Evolutionary conservation across 2,329 filamentous ascomycete genomes (phyloP).

Genomic region (Ceratocystis destructans): DNA sequence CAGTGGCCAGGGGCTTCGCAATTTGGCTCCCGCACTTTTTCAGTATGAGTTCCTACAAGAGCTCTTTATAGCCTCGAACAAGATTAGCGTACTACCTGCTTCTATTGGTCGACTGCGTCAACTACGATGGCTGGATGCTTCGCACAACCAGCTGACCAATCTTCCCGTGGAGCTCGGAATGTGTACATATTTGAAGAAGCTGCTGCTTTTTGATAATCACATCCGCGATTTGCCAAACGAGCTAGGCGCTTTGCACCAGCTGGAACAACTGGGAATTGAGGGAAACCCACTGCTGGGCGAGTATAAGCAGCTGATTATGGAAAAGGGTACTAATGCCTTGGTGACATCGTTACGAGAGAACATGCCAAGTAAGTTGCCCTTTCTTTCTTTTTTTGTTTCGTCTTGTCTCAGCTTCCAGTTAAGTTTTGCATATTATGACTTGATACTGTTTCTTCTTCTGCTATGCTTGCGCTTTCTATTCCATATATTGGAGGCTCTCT

Average conservation of each 20-base stretch:
- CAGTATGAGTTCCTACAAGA: slow-evolving; percentile 79
- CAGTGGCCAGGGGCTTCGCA: slow-evolving; percentile 85
- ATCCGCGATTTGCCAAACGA: slow-evolving; percentile 72
- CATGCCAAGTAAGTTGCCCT: slow-evolving; percentile 55
- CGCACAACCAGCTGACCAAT: slow-evolving; percentile 69
- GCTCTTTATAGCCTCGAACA: slow-evolving; percentile 88
- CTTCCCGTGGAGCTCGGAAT: slow-evolving; percentile 89
- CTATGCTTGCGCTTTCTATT: not conserved
- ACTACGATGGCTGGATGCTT: slow-evolving; percentile 72
- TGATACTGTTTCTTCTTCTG: not conserved
- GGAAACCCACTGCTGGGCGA: slow-evolving; percentile 72
- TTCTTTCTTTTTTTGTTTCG: not conserved
- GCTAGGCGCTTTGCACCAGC: slow-evolving; percentile 72
- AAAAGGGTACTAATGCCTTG: slow-evolving; percentile 73
- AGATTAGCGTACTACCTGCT: slow-evolving; percentile 63
- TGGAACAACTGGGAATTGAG: slow-evolving; percentile 83
- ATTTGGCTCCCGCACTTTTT: slow-evolving; percentile 68
- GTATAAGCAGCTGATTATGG: slow-evolving; percentile 68
- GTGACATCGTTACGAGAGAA: slow-evolving; percentile 73
- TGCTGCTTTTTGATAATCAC: slow-evolving; percentile 82
- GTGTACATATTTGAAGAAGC: slow-evolving; percentile 79
- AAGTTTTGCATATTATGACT: not conserved
- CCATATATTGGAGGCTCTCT: not conserved
- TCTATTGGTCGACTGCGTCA: slow-evolving; percentile 71
- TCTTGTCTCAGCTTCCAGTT: not conserved